Evolutionary conservation across 768 basidiomycete genomes (phyloP).

Genomic region (Epithele typhae): DNA sequence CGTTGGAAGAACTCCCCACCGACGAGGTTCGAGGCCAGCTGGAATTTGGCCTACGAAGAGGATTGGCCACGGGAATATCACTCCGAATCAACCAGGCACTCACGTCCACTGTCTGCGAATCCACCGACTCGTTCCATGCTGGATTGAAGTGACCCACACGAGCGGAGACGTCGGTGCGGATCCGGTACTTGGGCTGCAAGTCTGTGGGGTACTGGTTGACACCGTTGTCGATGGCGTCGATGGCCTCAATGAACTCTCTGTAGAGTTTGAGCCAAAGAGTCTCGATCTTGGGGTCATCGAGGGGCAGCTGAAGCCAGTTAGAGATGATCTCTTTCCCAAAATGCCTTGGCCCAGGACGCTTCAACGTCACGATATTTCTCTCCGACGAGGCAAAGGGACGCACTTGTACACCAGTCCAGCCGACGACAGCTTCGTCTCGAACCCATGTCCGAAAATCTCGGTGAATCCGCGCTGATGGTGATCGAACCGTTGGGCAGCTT

Average conservation of each 20-base stretch:
- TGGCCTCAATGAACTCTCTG: slow-evolving; percentile 93
- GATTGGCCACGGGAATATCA: not conserved
- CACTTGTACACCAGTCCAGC: slow-evolving; percentile 97
- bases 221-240: slow-evolving; percentile 96
- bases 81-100: slow-evolving; percentile 26
- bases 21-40: slow-evolving; percentile 72
- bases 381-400: no score
- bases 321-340: slow-evolving; percentile 87
- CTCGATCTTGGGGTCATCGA: slow-evolving; percentile 60
- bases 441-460: slow-evolving; percentile 86
- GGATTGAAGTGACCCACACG: slow-evolving; percentile 87
- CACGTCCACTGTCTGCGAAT: slow-evolving; percentile 70
- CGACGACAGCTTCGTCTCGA: slow-evolving; percentile 83
- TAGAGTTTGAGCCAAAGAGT: slow-evolving; percentile 88
- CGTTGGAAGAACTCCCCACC: slow-evolving; percentile 82
- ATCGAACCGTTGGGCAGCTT: slow-evolving; percentile 75
- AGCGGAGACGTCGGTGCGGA: slow-evolving; percentile 77
- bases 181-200: slow-evolving; percentile 66
- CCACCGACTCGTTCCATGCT: slow-evolving; percentile 81
- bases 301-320: slow-evolving; percentile 43
- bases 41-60: slow-evolving; percentile 59
- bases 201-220: slow-evolving; percentile 74
- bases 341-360: no score
- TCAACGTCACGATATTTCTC: no score
- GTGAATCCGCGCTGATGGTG: slow-evolving; percentile 95